phyloP scores from a whole-genome alignment of 768 basidiomycete species.

The Candolleomyces efflorescens region DNA sequence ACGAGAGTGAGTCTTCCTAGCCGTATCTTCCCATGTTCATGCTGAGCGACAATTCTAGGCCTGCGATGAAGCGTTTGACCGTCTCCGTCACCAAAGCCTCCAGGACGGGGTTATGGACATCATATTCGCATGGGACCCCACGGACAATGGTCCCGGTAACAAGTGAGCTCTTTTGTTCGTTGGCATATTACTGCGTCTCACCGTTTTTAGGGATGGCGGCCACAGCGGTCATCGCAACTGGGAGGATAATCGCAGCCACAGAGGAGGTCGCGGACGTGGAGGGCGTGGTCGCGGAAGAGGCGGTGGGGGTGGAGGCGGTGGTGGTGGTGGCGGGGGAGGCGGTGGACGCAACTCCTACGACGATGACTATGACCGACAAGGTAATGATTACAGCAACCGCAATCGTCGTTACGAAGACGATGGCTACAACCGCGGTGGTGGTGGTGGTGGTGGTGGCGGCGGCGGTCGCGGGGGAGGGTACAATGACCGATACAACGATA shows the following conservation, averaged over 20 bases:
- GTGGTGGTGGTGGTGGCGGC: conserved; percentile 19
- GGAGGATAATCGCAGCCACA: conserved; percentile 39
- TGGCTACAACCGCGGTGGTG: conserved; percentile 28
- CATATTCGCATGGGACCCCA: conserved; percentile 78
- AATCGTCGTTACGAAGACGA: conserved; percentile 37
- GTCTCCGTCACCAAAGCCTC: conserved; percentile 69
- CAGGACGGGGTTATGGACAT: conserved; percentile 91
- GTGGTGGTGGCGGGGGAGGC: conserved; percentile 34
- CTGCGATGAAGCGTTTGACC: conserved; percentile 74
- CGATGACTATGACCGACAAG: conserved; percentile 46
- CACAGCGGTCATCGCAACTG: conserved; percentile 36
- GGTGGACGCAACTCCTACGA: conserved; percentile 25
- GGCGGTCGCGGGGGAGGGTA: conserved; percentile 42
- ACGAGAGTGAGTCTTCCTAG: conserved; percentile 54
- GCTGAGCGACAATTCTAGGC: conserved; percentile 41
- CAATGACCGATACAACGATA: conserved; percentile 40
- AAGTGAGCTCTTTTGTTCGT: background rate
- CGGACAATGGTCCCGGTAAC: conserved; percentile 13
- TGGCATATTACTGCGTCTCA: background rate
- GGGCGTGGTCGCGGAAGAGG: conserved; percentile 41
- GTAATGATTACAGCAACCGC: conserved; percentile 44
- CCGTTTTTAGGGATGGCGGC: conserved; percentile 25
- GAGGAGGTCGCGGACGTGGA: conserved; percentile 34
- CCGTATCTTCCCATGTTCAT: background rate
- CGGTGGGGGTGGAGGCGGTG: conserved; percentile 26